Base-by-base conservation (phyloP, 2,329 filamentous ascomycete genomes). In the Onygenales sp. region DNA sequence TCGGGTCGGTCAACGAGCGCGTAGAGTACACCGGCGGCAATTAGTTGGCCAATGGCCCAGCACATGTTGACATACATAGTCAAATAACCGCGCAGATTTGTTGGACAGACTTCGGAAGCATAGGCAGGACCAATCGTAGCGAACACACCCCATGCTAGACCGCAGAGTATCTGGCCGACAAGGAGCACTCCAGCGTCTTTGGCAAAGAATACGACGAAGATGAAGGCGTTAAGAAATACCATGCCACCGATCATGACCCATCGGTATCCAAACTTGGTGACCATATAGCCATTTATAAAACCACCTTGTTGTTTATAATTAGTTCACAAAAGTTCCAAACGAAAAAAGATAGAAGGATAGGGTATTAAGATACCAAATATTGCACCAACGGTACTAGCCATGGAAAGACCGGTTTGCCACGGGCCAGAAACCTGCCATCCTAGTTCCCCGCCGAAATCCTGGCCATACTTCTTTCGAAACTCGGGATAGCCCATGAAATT, bases 401-500 rank as follows among this genome's bases (percentile, higher is more conserved):
- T 33, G 6, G 31, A 13, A 52, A 54, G 31, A 52, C 52, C 32
- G 54, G 43, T 31, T 34, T 51, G 36, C 36, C 69, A 17, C 68
- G 63, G 31, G 72, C 66, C 58, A 71, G 62, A 56, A 71, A 72
- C 17, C 57, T 51, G 0, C 68, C 70, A 54, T 71, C 46, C 6
- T 60, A 32, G 49, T 63, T 42, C 52, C 55, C 46, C 53, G 63
- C 62, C 36, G 13, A 10, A 39, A 39, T 39, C 36, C 13, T 39
- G 36, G 21, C 70, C 71, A 53, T 74, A 75, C 47, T 72, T 73
- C 44, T 57, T 57, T 51, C 68, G 70, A 59, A 74, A 74, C 47
- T 67, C 62, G 0, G 63, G 60, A 51, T 72, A 71, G 58, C 62
- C 70, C 71, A 82, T 90, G 65, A 93, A 89, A 69, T 90, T 91